Percentiles rank a stretch among this genome's conserved stretches.
phyloP scores from a whole-genome alignment of 768 basidiomycete genomes.

The Lactarius akahatsu region DNA sequence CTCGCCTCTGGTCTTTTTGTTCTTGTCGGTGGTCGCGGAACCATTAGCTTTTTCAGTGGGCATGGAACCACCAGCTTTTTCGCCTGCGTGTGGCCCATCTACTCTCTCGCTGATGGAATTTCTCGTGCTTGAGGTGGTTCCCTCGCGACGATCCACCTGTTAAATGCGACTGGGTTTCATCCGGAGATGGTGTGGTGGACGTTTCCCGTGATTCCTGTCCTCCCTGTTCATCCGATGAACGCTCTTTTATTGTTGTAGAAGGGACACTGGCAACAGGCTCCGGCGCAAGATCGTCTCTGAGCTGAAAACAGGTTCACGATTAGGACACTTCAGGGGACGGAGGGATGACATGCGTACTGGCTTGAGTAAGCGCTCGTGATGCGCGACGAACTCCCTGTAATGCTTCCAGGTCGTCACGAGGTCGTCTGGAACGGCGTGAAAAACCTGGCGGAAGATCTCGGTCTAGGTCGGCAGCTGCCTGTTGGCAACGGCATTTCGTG shows the following conservation, averaged over 20 bases:
- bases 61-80: conserved; percentile 9
- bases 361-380: conserved; percentile 74
- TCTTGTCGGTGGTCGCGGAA: conserved; percentile 38
- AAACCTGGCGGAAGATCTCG: conserved; percentile 93
- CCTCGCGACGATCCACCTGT: background rate
- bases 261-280: conserved; percentile 56
- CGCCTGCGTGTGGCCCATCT: background rate
- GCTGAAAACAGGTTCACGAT: conserved; percentile 36
- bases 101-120: conserved; percentile 4
- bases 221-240: conserved; percentile 34
- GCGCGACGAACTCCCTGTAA: conserved; percentile 79
- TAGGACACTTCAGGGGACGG: conserved; percentile 14
- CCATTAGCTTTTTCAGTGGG: background rate
- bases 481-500: background rate
- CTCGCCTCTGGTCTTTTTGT: conserved; percentile 42
- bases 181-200: conserved; percentile 7
- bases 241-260: conserved; percentile 54
- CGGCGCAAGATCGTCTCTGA: conserved; percentile 41
- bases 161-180: conserved; percentile 2
- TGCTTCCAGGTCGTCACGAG: conserved; percentile 93
- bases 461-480: conserved; percentile 52
- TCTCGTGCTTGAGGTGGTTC: conserved; percentile 2
- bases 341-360: conserved; percentile 46
- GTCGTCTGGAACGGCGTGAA: conserved; percentile 92
- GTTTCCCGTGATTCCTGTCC: conserved; percentile 25